Evolutionary conservation across 108 stramenopile genomes (phyloP).

Genomic region (Nitzschia inconspicua): DNA sequence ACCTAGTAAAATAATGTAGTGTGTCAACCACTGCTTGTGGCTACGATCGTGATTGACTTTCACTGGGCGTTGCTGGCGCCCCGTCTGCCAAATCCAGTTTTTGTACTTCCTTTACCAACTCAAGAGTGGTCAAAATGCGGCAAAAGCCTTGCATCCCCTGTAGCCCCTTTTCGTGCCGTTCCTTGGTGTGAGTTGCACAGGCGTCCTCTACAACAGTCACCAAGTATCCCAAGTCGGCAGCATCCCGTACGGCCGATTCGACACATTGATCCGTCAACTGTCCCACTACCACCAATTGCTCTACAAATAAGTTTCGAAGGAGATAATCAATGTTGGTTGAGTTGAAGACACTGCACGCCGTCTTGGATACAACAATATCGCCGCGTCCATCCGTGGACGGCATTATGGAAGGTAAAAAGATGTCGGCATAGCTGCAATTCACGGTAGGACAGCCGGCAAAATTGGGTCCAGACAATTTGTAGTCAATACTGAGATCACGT

Average conservation of each 20-base stretch:
- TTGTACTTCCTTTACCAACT: conserved; percentile 61
- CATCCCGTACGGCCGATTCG: conserved; percentile 70
- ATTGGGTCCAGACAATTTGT: conserved; percentile 62
- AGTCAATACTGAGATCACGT: conserved; percentile 63
- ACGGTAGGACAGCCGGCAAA: conserved; percentile 38
- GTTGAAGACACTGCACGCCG: conserved; percentile 65
- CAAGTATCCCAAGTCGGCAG: conserved; percentile 72
- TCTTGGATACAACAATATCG: conserved; percentile 66
- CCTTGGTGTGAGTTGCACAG: conserved; percentile 50
- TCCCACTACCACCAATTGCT: conserved; percentile 65
- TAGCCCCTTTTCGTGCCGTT: conserved; percentile 48
- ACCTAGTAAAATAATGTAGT: no score
- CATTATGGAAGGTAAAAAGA: conserved; percentile 31
- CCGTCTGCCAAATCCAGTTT: no score
- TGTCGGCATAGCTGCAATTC: conserved; percentile 30
- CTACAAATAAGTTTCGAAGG: conserved; percentile 52
- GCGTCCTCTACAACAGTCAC: conserved; percentile 77
- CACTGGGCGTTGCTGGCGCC: no score
- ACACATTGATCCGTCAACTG: conserved; percentile 83
- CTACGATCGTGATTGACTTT: no score
- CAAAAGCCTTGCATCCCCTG: conserved; percentile 62
- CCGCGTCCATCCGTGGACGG: conserved; percentile 25
- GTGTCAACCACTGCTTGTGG: no score
- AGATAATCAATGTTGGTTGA: conserved; percentile 71
- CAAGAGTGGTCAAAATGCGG: conserved; percentile 41